Evolutionary conservation across 495 filamentous ascomycete species (phyloP).

Genomic region (Penicillium simplicissimum): DNA sequence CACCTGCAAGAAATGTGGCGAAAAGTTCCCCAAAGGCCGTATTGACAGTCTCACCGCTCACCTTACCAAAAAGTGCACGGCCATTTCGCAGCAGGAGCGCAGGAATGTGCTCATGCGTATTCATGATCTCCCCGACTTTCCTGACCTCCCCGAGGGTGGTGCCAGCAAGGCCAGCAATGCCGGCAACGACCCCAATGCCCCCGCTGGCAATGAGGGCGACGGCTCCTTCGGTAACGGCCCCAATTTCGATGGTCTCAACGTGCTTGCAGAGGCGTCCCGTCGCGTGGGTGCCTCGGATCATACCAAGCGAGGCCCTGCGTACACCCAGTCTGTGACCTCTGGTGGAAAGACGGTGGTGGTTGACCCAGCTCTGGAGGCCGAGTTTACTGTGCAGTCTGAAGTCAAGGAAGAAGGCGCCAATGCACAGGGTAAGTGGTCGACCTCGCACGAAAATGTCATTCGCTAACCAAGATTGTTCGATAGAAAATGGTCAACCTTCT

Average conservation of each 20-base stretch:
- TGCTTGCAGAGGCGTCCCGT: slow-evolving; percentile 79
- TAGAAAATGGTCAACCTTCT: slow-evolving; percentile 36
- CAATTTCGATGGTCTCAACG: slow-evolving; percentile 73
- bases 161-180: slow-evolving; percentile 29
- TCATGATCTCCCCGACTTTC: slow-evolving; percentile 48
- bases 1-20: slow-evolving; percentile 82
- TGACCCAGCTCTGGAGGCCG: slow-evolving; percentile 49
- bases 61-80: slow-evolving; percentile 78
- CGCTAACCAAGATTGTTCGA: slow-evolving; percentile 22
- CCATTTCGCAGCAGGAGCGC: slow-evolving; percentile 64
- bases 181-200: slow-evolving; percentile 33
- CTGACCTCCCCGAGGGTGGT: slow-evolving; percentile 39
- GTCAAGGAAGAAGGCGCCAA: slow-evolving; percentile 32
- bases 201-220: slow-evolving; percentile 35
- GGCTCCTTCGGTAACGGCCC: slow-evolving; percentile 48
- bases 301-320: slow-evolving; percentile 43
- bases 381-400: slow-evolving; percentile 41
- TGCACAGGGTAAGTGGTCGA: slow-evolving; percentile 23
- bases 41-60: slow-evolving; percentile 77
- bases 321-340: slow-evolving; percentile 48
- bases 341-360: slow-evolving; percentile 51
- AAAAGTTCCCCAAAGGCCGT: slow-evolving; percentile 81
- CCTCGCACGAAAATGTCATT: not conserved
- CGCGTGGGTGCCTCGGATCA: slow-evolving; percentile 58
- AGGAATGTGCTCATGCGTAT: slow-evolving; percentile 64